A percentile compares a stretch with the other conserved stretches of the same genome.
These are phyloP conservation scores for Jatropha multifida DNA, from an alignment of 441 rosid species.

Conservation along the genomic window DNA sequence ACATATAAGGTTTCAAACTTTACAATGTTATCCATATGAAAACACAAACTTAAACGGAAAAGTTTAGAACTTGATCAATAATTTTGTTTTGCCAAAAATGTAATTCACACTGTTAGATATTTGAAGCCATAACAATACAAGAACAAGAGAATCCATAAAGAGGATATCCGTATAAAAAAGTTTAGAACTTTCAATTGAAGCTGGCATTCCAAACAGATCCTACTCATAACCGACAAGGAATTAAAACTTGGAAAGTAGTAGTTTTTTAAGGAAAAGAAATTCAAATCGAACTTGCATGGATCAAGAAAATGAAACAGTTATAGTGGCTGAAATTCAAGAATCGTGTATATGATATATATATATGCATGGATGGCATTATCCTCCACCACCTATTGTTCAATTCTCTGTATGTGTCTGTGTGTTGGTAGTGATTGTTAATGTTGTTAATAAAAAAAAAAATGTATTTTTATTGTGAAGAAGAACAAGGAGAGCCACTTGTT, in stretches of 20 bases:
- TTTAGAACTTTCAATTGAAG: not conserved
- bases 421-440: slow-evolving; percentile 11
- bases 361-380: not conserved
- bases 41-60: no score
- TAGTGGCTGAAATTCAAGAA: not conserved
- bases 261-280: not conserved
- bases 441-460: not conserved
- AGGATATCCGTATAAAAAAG: no score
- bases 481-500: slow-evolving; percentile 23
- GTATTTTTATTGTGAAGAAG: not conserved
- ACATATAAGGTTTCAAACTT: no score
- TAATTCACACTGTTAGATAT: not conserved
- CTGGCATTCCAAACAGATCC: not conserved
- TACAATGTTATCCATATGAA: no score
- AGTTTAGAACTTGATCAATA: no score
- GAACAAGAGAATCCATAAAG: not conserved
- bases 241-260: not conserved
- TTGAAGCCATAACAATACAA: not conserved
- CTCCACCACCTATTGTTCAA: not conserved
- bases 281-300: not conserved
- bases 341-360: not conserved
- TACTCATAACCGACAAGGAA: not conserved
- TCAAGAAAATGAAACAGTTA: not conserved
- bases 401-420: not conserved
- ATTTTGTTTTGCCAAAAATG: not conserved